Percentiles rank a stretch among this genome's conserved stretches.
These are phyloP conservation scores for Raphanus raphanistrum DNA, from an alignment of 345 rosid genomes.

Conservation along the genomic window DNA sequence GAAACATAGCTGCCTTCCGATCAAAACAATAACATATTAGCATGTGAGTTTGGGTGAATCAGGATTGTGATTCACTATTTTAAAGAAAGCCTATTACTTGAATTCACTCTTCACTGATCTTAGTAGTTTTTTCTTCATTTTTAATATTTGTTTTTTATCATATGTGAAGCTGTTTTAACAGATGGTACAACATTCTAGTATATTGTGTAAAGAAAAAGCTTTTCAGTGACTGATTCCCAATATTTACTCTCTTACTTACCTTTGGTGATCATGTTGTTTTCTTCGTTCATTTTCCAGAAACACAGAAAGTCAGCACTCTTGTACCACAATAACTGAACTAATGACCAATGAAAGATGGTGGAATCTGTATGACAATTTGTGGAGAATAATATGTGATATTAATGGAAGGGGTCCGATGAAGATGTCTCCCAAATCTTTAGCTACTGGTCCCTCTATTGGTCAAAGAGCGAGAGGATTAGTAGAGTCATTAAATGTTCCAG, in stretches of 20 bases:
- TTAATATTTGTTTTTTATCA: neutral
- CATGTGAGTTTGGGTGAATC: constrained; percentile 12
- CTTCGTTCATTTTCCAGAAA: constrained; percentile 42
- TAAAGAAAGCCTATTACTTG: neutral
- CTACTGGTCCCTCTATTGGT: constrained; percentile 74
- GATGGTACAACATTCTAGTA: neutral
- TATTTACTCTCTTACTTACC: constrained; percentile 4
- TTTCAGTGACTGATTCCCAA: constrained; percentile 3
- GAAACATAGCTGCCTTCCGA: constrained; percentile 11
- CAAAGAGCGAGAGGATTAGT: constrained; percentile 97
- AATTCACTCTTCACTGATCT: constrained; percentile 17
- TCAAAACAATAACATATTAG: neutral
- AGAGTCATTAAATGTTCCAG: constrained; percentile 93
- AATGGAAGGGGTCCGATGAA: constrained; percentile 86
- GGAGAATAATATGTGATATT: constrained; percentile 74
- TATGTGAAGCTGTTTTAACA: constrained; percentile 13
- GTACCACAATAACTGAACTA: constrained; percentile 45
- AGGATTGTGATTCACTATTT: constrained; percentile 9
- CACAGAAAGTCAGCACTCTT: constrained; percentile 43
- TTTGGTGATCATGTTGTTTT: constrained; percentile 23
- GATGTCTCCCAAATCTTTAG: constrained; percentile 55
- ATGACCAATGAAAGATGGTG: constrained; percentile 70
- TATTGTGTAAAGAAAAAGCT: neutral
- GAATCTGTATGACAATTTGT: constrained; percentile 82
- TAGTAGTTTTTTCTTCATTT: constrained; percentile 7